Percentiles rank a stretch among this genome's conserved stretches.
Conservation (phyloP, 2,329 filamentous ascomycete genomes). For the Claviceps maximensis region DNA sequence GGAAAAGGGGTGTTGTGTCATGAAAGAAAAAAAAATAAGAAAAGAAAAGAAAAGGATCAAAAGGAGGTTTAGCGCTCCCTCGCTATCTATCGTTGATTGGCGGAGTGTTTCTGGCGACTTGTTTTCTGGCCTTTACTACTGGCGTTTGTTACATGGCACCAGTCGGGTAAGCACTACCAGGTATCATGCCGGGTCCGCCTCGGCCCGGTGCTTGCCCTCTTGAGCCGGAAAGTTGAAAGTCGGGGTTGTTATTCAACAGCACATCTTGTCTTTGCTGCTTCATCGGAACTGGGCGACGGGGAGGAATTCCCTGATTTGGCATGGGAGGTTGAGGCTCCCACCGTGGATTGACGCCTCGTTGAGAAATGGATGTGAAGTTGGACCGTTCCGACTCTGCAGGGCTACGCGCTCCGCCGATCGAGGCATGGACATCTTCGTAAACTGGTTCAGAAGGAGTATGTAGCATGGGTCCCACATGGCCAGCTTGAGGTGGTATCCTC, state of each 20-base stretch:
- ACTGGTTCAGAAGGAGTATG: slow-evolving; percentile 25
- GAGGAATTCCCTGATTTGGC: slow-evolving; percentile 27
- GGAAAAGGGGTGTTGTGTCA: neutral
- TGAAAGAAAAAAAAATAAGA: neutral
- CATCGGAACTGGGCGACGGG: slow-evolving; percentile 34
- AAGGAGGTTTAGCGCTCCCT: neutral
- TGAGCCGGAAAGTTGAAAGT: slow-evolving; percentile 58
- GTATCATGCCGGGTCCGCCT: slow-evolving; percentile 32
- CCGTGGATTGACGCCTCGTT: slow-evolving; percentile 75
- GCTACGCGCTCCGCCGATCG: slow-evolving; percentile 44
- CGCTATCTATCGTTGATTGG: neutral
- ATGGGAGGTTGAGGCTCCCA: slow-evolving; percentile 52
- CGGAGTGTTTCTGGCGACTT: neutral
- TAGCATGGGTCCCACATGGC: slow-evolving; percentile 13
- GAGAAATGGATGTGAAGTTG: slow-evolving; percentile 81
- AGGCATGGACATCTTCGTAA: slow-evolving; percentile 49
- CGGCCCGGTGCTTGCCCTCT: slow-evolving; percentile 17
- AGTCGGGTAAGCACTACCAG: slow-evolving; percentile 38
- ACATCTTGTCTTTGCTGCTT: slow-evolving; percentile 57
- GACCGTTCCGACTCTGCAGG: slow-evolving; percentile 68
- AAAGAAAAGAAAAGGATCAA: neutral
- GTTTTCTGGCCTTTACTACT: neutral
- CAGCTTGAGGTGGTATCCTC: slow-evolving; percentile 25
- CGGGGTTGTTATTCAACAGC: slow-evolving; percentile 75
- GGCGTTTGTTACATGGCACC: slow-evolving; percentile 7